phyloP scores from a whole-genome alignment of 305 asterid species.

The Fraxinus sp. region DNA sequence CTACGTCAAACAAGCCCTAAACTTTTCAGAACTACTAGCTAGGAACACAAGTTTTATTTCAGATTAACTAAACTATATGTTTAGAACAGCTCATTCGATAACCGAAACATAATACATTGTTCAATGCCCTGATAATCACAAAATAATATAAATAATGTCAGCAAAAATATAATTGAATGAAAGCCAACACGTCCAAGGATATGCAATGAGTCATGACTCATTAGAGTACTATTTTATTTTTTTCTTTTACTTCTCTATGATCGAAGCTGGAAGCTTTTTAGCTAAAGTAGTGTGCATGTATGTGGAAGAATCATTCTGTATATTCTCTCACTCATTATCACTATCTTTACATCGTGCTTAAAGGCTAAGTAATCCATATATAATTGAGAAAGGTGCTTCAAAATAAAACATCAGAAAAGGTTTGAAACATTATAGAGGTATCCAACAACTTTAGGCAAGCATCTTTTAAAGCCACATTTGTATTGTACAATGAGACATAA shows the following conservation, averaged over 20 bases:
- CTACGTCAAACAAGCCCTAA: neutral
- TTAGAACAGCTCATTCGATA: neutral
- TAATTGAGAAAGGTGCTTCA: conserved; percentile 3
- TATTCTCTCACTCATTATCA: conserved; percentile 19
- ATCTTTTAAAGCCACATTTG: neutral
- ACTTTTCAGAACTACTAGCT: neutral
- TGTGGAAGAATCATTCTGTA: conserved; percentile 23
- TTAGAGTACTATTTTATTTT: neutral
- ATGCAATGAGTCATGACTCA: neutral
- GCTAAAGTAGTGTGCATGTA: conserved; percentile 12
- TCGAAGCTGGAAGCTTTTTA: conserved; percentile 8
- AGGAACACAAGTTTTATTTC: neutral
- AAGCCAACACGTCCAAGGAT: neutral
- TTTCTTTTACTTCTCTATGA: neutral
- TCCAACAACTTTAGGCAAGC: neutral
- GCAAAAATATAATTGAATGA: neutral
- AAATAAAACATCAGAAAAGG: conserved; percentile 4
- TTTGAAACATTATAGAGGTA: conserved; percentile 8
- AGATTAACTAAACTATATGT: no score
- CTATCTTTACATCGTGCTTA: conserved; percentile 17
- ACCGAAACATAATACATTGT: neutral
- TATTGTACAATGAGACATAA: conserved; percentile 11
- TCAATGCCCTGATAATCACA: neutral
- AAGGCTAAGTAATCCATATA: conserved; percentile 22
- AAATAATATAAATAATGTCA: neutral